These are phyloP conservation scores for Emmonsiellopsis sp. DNA, from an alignment of 2,329 filamentous ascomycete genomes.

Conservation along the genomic window DNA sequence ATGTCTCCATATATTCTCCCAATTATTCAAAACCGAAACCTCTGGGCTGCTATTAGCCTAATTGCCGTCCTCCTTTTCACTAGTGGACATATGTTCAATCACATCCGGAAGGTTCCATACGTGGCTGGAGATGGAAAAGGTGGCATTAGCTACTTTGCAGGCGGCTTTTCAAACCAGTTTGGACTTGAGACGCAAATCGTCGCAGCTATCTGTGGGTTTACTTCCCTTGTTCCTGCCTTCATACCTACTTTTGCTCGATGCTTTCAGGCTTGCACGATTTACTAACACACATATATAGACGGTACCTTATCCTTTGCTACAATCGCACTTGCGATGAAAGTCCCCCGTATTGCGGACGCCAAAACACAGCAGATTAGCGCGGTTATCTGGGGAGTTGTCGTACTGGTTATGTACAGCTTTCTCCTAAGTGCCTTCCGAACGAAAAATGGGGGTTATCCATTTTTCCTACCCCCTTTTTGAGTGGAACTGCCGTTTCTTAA, in stretches of 20 bases:
- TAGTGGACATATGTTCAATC: conserved; percentile 98
- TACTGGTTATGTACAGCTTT: conserved; percentile 86
- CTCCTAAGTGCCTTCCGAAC: conserved; percentile 85
- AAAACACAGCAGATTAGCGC: conserved; percentile 74
- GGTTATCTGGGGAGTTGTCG: conserved; percentile 64
- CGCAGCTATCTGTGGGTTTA: conserved; percentile 75
- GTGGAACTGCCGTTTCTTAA: not conserved
- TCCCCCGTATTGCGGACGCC: conserved; percentile 73
- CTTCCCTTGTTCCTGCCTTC: too few relatives aligned
- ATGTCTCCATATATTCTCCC: conserved; percentile 72
- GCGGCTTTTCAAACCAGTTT: conserved; percentile 86
- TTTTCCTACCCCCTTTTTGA: conserved; percentile 83
- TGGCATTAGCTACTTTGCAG: conserved; percentile 81
- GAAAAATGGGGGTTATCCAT: conserved; percentile 94
- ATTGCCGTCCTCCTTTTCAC: conserved; percentile 88
- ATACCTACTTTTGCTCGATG: conserved; percentile 14
- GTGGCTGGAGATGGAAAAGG: conserved; percentile 76
- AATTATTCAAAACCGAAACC: conserved; percentile 76
- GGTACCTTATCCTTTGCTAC: conserved; percentile 79
- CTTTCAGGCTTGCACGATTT: not conserved
- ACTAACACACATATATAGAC: conserved; percentile 38
- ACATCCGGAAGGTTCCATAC: conserved; percentile 93
- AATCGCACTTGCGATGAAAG: conserved; percentile 85
- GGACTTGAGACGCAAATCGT: conserved; percentile 94
- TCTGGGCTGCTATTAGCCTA: conserved; percentile 86